phyloP scores from a whole-genome alignment of 768 basidiomycete genomes.

The Phlegmacium glaucopus region DNA sequence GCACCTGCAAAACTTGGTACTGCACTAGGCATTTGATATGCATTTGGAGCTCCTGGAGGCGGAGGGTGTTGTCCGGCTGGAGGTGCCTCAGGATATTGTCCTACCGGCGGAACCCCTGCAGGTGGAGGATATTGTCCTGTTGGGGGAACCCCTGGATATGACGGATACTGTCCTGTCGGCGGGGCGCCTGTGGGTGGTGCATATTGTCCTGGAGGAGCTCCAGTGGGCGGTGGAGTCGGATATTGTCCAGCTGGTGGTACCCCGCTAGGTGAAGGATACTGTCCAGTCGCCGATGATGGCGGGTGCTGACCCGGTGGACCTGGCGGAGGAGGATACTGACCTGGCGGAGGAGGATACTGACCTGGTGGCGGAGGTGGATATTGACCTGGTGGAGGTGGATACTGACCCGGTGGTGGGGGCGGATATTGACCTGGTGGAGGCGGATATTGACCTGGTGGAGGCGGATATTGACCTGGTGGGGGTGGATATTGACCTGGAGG shows the following conservation, averaged over 20 bases:
- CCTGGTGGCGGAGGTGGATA: constrained; percentile 2
- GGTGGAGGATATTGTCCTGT: constrained; percentile 1
- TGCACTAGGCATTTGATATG: too few relatives aligned
- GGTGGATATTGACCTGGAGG: constrained; percentile 8
- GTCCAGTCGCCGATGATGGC: too few relatives aligned
- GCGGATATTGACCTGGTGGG: not conserved
- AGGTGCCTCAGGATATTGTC: constrained; percentile 1
- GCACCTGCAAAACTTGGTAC: too few relatives aligned
- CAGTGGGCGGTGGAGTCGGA: not conserved
- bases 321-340: not conserved
- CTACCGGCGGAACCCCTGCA: not conserved
- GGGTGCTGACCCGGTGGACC: too few relatives aligned
- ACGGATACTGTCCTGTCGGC: constrained; percentile 5
- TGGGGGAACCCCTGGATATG: not conserved
- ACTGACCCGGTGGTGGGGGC: constrained; percentile 2
- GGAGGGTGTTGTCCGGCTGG: not conserved
- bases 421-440: constrained; percentile 2
- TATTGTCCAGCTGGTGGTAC: too few relatives aligned
- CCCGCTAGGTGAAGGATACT: too few relatives aligned
- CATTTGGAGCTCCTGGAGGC: not conserved
- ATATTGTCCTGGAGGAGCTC: constrained; percentile 7
- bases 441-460: constrained; percentile 1
- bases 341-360: not conserved
- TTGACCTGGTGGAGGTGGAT: not conserved
- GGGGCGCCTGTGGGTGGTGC: constrained; percentile 7